phyloP scores from a whole-genome alignment of 2,329 filamentous ascomycete species.

The Diaporthe nobilis region DNA sequence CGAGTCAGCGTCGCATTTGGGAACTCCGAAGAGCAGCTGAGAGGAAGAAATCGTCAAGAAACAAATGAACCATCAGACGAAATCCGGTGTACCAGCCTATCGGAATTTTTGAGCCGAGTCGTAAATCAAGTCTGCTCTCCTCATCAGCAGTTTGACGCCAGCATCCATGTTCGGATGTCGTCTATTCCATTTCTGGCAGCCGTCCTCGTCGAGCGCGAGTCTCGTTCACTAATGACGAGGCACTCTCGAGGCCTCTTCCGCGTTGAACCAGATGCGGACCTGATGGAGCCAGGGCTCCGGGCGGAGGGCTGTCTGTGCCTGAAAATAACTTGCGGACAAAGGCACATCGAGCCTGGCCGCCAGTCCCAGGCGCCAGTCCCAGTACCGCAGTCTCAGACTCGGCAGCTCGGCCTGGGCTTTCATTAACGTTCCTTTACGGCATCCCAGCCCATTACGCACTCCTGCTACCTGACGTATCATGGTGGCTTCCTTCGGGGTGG shows the following conservation, averaged over 20 bases:
- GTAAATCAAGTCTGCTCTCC: slow-evolving; percentile 23
- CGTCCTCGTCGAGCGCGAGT: background rate
- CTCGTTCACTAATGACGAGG: background rate
- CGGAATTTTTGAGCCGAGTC: slow-evolving; percentile 24
- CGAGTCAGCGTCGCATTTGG: slow-evolving; percentile 39
- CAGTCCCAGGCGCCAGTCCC: slow-evolving; percentile 6
- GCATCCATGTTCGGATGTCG: slow-evolving; percentile 9
- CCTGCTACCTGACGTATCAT: slow-evolving; percentile 34
- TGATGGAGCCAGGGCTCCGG: slow-evolving; percentile 38
- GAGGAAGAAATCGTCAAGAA: slow-evolving; percentile 33
- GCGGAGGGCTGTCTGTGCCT: slow-evolving; percentile 7
- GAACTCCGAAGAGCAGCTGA: slow-evolving; percentile 34
- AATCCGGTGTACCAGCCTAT: slow-evolving; percentile 32
- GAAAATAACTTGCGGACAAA: slow-evolving; percentile 23
- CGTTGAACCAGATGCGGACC: slow-evolving; percentile 25
- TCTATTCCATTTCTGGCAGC: slow-evolving; percentile 13
- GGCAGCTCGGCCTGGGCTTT: slow-evolving; percentile 20
- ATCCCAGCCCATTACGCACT: slow-evolving; percentile 21
- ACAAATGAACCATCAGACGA: slow-evolving; percentile 35
- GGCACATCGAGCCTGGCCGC: background rate
- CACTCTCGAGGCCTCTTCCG: slow-evolving; percentile 27
- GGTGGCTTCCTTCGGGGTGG: slow-evolving; percentile 11
- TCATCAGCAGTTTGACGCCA: slow-evolving; percentile 24
- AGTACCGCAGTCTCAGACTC: slow-evolving; percentile 14
- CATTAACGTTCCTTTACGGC: slow-evolving; percentile 1